Base-by-base conservation (phyloP, 2,329 filamentous ascomycete species). In the Sporothrix pallida region DNA sequence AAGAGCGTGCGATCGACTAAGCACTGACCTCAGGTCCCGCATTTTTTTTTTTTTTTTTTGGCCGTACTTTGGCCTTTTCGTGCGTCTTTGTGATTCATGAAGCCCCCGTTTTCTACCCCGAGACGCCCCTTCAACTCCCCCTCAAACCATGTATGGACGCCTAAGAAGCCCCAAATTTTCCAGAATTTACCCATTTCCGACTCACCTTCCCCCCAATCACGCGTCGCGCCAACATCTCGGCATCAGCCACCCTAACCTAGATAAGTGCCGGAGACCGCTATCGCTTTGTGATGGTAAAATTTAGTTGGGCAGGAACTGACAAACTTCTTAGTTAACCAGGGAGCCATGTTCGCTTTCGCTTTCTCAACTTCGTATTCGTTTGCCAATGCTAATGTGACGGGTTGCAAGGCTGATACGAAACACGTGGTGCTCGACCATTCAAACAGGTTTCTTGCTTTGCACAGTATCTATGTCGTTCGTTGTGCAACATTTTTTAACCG, bases 181-280 rank as follows among this genome's bases (percentile, higher is more conserved):
- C n/a, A 56, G 2, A 12, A 23, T 56, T 56, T 56, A 20, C 23
- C n/a, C 13, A 56, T 56, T 56, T 56, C 52, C 13, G 52, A 23
- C n/a, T 23, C 52, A 54, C 12, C 52, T 56, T 56, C 52, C 52
- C 52, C 52, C 23, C 52, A 56, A 6, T 56, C n/a, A 20, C n/a
- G 52, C 52, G 52, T 56, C 52, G 52, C n/a, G 52, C 52, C 52
- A 56, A 23, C n/a, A 10, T 56, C 52, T 56, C 52, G 52, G 52
- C 52, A 56, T 56, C 52, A 23, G 23, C 52, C 52, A 56, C 52
- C 10, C 52, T 23, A 23, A 10, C n/a, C 52, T 56, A 2, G 52
- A 56, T 5, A 20, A 23, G 48, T 50, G 48, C 48, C 48, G 48
- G 48, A 12, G 44, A 13, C 44, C 44, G 48, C 48, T 50, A 50